A percentile compares a stretch with the other conserved stretches of the same genome.
Evolutionary conservation across 2,329 filamentous ascomycete species (phyloP).

Genomic region (Fusarium liriodendri): DNA sequence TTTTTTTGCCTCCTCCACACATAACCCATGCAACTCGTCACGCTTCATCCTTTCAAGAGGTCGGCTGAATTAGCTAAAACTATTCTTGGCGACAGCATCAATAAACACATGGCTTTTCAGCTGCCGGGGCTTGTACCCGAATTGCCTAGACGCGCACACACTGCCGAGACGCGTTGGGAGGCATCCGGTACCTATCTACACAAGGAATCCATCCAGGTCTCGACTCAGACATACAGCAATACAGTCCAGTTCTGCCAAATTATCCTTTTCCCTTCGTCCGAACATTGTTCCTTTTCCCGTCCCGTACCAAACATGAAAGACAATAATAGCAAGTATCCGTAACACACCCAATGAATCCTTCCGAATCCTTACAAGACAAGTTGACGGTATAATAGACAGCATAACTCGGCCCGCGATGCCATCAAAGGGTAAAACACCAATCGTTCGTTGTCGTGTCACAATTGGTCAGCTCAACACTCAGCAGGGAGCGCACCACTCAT

Average conservation of each 20-base stretch:
- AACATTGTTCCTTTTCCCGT: slow-evolving; percentile 16
- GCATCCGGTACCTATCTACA: neutral
- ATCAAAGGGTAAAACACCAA: neutral
- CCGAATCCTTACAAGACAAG: neutral
- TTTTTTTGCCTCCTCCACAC: neutral
- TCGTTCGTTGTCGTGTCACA: neutral
- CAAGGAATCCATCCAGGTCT: neutral
- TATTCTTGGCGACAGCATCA: neutral
- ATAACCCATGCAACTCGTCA: neutral
- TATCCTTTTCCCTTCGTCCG: neutral
- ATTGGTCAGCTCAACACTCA: slow-evolving; percentile 23
- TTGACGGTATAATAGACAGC: neutral
- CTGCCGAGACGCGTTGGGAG: neutral
- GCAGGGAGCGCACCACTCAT: slow-evolving; percentile 40
- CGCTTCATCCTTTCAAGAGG: neutral
- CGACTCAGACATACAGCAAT: neutral
- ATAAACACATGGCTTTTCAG: neutral
- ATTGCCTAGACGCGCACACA: neutral
- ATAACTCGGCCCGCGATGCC: neutral
- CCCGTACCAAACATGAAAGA: neutral
- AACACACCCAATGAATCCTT: neutral
- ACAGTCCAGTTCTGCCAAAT: neutral
- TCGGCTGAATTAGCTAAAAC: neutral
- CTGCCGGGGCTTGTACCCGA: neutral
- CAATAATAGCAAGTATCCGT: slow-evolving; percentile 4